Evolutionary conservation across 768 basidiomycete genomes (phyloP).

Genomic region (Tricholomella constricta): DNA sequence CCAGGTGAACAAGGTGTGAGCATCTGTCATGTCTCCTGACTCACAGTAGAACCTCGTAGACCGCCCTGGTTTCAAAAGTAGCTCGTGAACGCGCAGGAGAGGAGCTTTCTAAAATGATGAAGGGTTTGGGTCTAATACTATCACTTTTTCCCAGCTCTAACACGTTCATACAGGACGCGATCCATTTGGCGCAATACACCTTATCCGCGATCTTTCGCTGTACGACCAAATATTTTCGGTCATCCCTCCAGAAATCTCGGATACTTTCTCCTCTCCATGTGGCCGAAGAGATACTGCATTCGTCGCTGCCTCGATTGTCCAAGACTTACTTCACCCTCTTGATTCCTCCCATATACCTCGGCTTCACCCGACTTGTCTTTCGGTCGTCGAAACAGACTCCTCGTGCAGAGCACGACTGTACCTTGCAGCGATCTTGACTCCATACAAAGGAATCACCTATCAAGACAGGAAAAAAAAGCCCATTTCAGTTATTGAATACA

Average conservation of each 20-base stretch:
- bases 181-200: constrained; percentile 69
- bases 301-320: constrained; percentile 60
- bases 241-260: constrained; percentile 46
- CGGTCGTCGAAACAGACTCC: constrained; percentile 37
- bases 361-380: constrained; percentile 50
- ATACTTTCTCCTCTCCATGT: constrained; percentile 46
- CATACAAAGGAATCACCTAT: constrained; percentile 63
- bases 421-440: constrained; percentile 75
- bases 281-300: constrained; percentile 46
- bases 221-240: constrained; percentile 66
- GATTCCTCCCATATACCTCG: constrained; percentile 34
- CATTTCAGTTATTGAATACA: constrained; percentile 61
- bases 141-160: constrained; percentile 1
- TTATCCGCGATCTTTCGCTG: constrained; percentile 75
- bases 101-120: constrained; percentile 93
- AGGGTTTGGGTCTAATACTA: constrained; percentile 48
- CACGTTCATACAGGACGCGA: constrained; percentile 54
- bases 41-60: constrained; percentile 37
- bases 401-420: constrained; percentile 64
- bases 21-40: not conserved
- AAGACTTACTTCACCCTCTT: constrained; percentile 41
- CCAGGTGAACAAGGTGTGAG: constrained; percentile 45
- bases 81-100: constrained; percentile 90
- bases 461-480: constrained; percentile 64
- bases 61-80: constrained; percentile 75